Percentiles rank a stretch among this genome's conserved stretches.
Evolutionary conservation across 2,329 filamentous ascomycete species (phyloP).

Genomic region (Sarocladium brachiariae): DNA sequence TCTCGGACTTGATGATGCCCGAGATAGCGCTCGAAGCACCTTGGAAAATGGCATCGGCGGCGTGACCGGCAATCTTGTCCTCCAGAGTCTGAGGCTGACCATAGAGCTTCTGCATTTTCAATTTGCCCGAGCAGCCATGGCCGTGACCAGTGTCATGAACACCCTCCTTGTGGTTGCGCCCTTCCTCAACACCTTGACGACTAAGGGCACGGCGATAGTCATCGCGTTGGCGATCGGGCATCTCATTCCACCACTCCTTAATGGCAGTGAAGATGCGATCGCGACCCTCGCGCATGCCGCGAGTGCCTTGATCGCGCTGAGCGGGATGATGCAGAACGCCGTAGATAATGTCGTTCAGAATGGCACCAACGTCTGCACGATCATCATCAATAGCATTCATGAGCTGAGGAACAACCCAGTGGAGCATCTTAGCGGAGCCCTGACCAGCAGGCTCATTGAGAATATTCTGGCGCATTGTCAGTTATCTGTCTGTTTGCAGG

Average conservation of each 20-base stretch:
- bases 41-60: slow-evolving; percentile 49
- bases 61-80: slow-evolving; percentile 49
- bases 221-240: slow-evolving; percentile 55
- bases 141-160: slow-evolving; percentile 78
- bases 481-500: slow-evolving; percentile 3
- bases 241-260: slow-evolving; percentile 72
- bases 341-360: slow-evolving; percentile 68
- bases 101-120: slow-evolving; percentile 68
- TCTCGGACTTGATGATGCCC: slow-evolving; percentile 37
- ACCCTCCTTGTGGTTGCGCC: slow-evolving; percentile 80
- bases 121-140: slow-evolving; percentile 72
- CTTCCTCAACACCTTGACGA: slow-evolving; percentile 67
- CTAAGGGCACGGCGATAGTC: slow-evolving; percentile 69
- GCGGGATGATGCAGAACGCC: slow-evolving; percentile 88
- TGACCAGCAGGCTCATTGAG: slow-evolving; percentile 85
- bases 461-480: slow-evolving; percentile 33
- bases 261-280: slow-evolving; percentile 72
- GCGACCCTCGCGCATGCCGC: slow-evolving; percentile 67
- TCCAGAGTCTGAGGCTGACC: slow-evolving; percentile 41
- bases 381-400: slow-evolving; percentile 86
- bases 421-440: slow-evolving; percentile 69
- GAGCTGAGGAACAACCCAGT: slow-evolving; percentile 83
- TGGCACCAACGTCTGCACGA: slow-evolving; percentile 57
- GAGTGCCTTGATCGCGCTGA: slow-evolving; percentile 60
- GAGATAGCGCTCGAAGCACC: slow-evolving; percentile 49